These are phyloP conservation scores for Arabis alpina DNA, from an alignment of 345 rosid genomes.

Conservation along the genomic window DNA sequence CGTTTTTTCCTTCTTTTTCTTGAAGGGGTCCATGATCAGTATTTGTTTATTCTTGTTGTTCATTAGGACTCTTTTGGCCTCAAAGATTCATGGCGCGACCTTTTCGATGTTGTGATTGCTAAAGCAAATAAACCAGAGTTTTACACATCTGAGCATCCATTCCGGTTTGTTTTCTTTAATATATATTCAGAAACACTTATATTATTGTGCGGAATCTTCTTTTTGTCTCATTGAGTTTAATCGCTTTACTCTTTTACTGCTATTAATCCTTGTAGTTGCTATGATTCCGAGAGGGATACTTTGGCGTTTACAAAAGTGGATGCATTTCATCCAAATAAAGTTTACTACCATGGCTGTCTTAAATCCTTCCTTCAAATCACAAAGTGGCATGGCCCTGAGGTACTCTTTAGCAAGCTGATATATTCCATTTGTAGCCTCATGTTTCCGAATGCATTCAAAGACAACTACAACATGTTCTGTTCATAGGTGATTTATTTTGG, in stretches of 20 bases:
- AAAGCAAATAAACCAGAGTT: slow-evolving; percentile 95
- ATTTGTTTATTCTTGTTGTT: slow-evolving; percentile 18
- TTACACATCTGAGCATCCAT: slow-evolving; percentile 90
- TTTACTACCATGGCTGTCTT: slow-evolving; percentile 92
- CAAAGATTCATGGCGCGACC: slow-evolving; percentile 84
- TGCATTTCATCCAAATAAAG: slow-evolving; percentile 68
- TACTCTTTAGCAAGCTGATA: slow-evolving; percentile 39
- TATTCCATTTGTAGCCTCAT: not conserved
- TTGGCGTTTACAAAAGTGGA: slow-evolving; percentile 88
- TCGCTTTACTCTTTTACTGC: not conserved
- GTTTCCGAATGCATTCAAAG: slow-evolving; percentile 1
- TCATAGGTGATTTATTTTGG: slow-evolving; percentile 93
- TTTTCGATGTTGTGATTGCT: slow-evolving; percentile 95
- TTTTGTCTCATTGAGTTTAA: not conserved
- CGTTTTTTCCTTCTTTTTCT: not conserved
- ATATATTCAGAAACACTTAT: slow-evolving; percentile 2
- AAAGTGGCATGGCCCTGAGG: slow-evolving; percentile 98
- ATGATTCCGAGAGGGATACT: slow-evolving; percentile 85
- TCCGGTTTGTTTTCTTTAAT: slow-evolving; percentile 63
- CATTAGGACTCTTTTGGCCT: slow-evolving; percentile 68
- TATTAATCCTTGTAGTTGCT: slow-evolving; percentile 58
- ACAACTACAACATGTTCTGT: slow-evolving; percentile 10
- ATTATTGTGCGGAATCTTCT: not conserved
- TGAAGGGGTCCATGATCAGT: slow-evolving; percentile 29
- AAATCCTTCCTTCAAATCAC: slow-evolving; percentile 90